Evolutionary conservation across 23 red algal genomes (phyloP).

Genomic region (Gracilaria caudata): DNA sequence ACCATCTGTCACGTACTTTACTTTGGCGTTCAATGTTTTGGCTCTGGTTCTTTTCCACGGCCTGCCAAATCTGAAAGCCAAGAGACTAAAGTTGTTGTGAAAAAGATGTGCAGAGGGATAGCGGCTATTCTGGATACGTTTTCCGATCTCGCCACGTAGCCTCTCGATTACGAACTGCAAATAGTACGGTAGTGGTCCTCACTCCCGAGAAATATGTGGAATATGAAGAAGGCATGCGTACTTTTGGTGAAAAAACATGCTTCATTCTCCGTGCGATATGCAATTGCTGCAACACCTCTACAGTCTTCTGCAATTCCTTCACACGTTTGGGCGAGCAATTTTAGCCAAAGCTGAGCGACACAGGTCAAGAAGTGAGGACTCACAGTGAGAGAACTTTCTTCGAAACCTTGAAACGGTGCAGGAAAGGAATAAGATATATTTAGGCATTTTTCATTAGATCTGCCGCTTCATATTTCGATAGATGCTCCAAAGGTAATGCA

Average conservation of each 20-base stretch:
- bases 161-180: slow-evolving; percentile 8
- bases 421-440: not conserved
- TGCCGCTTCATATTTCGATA: not conserved
- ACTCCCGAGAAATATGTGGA: not conserved
- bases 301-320: not conserved
- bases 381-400: not conserved
- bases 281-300: not conserved
- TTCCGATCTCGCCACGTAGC: not conserved
- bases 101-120: not conserved
- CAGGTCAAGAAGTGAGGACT: not conserved
- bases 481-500: not conserved
- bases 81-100: not conserved
- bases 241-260: not conserved
- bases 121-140: not conserved
- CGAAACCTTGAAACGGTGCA: not conserved
- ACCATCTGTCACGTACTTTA: not conserved
- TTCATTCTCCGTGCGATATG: not conserved
- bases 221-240: slow-evolving; percentile 12
- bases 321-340: not conserved
- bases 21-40: not conserved
- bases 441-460: not conserved
- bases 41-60: not conserved
- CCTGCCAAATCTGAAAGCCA: not conserved
- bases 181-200: not conserved
- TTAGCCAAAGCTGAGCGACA: not conserved